Conservation (phyloP, 1,139 yeast genomes). For the Chernovozyma sophiae-reginae region DNA sequence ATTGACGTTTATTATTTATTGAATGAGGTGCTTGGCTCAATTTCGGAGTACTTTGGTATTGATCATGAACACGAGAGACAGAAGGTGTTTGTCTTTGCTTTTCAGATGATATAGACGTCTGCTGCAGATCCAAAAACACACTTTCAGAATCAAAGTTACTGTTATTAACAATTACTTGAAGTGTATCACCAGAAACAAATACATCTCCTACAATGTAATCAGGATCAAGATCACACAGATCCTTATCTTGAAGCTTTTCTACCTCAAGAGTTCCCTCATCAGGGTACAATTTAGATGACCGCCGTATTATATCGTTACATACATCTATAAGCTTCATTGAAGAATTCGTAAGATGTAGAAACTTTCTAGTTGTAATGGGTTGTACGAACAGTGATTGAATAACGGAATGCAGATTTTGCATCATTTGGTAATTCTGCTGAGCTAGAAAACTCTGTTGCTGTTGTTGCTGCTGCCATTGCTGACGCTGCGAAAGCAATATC, state of each 20-base stretch:
- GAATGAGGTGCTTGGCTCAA: constrained; percentile 20
- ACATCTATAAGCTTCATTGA: constrained; percentile 42
- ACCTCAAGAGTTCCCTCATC: constrained; percentile 50
- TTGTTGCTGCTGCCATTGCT: constrained; percentile 2
- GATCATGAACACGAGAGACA: constrained; percentile 2
- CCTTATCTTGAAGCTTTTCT: constrained; percentile 56
- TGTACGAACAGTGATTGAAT: background rate
- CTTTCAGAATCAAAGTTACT: constrained; percentile 16
- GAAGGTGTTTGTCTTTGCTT: constrained; percentile 2
- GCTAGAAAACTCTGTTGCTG: constrained; percentile 1
- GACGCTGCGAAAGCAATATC: constrained; percentile 3
- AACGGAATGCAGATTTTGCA: constrained; percentile 5
- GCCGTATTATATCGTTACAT: constrained; percentile 44
- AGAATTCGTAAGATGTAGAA: constrained; percentile 57
- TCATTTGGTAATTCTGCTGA: background rate
- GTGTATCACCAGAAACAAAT: constrained; percentile 50
- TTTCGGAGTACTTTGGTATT: constrained; percentile 15
- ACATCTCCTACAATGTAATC: constrained; percentile 64
- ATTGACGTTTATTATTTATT: constrained; percentile 6
- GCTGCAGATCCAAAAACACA: constrained; percentile 1
- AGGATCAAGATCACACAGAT: constrained; percentile 72
- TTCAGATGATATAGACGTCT: background rate
- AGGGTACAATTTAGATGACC: constrained; percentile 63
- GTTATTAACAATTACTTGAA: constrained; percentile 51
- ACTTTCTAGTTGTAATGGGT: constrained; percentile 31